These are phyloP conservation scores for Glaciozyma martinii DNA, from an alignment of 768 basidiomycete genomes.

Conservation along the genomic window DNA sequence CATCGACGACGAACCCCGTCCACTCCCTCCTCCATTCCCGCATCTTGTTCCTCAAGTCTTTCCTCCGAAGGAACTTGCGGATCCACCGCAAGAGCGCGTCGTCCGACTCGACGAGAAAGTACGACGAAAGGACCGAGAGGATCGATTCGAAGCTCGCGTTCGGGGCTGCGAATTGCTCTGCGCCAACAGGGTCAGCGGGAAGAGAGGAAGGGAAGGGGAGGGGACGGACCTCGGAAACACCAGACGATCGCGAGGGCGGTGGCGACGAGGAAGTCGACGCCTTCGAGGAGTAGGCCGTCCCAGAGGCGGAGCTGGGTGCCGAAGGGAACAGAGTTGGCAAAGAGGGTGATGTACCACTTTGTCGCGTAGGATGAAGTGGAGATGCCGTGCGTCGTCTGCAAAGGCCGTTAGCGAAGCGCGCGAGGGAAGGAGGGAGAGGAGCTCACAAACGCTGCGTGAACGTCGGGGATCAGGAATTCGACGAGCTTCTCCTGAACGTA, in stretches of 20 bases:
- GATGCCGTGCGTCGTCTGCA: constrained; percentile 56
- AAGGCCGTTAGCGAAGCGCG: background rate
- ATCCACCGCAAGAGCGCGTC: constrained; percentile 76
- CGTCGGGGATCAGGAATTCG: constrained; percentile 77
- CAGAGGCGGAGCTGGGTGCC: constrained; percentile 87
- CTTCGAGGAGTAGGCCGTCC: constrained; percentile 88
- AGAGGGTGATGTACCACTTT: constrained; percentile 99
- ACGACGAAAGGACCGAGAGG: constrained; percentile 79
- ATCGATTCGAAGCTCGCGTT: constrained; percentile 83
- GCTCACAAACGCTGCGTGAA: constrained; percentile 66
- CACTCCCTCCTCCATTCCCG: constrained; percentile 69
- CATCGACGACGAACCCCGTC: constrained; percentile 46
- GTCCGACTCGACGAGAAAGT: constrained; percentile 88
- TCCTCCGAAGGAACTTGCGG: constrained; percentile 46
- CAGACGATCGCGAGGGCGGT: constrained; percentile 82
- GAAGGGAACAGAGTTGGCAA: constrained; percentile 90
- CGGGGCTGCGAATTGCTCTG: constrained; percentile 73
- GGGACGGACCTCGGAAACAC: constrained; percentile 66
- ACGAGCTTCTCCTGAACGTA: constrained; percentile 88
- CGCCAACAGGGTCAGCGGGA: background rate
- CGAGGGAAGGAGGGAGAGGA: constrained; percentile 12
- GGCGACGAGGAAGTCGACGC: constrained; percentile 76
- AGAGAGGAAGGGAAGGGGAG: background rate
- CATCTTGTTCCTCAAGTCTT: constrained; percentile 64
- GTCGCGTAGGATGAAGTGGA: constrained; percentile 92